Evolutionary conservation across 805 yeast species (phyloP).

Genomic region (Jamesozyma gamospora): DNA sequence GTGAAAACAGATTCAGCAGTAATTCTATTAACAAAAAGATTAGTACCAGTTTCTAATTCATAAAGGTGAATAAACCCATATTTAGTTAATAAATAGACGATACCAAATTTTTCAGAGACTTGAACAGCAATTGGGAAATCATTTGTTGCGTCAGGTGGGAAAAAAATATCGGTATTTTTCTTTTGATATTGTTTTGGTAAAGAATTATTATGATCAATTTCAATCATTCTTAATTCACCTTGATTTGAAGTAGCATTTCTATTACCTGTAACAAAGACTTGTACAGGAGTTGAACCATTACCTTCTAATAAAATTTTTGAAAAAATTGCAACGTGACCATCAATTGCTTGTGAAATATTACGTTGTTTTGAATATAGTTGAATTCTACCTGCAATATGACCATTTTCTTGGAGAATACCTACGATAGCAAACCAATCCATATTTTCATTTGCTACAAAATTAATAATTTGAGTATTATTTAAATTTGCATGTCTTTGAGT

Average conservation of each 20-base stretch:
- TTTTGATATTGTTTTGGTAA: slow-evolving; percentile 71
- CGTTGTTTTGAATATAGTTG: slow-evolving; percentile 84
- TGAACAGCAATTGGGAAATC: slow-evolving; percentile 95
- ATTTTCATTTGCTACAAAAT: slow-evolving; percentile 70
- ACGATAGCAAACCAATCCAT: slow-evolving; percentile 90
- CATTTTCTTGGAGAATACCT: slow-evolving; percentile 90
- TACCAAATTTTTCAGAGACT: slow-evolving; percentile 76
- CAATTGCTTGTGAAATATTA: slow-evolving; percentile 91
- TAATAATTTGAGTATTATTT: slow-evolving; percentile 78
- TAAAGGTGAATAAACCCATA: slow-evolving; percentile 93
- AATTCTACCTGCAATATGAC: slow-evolving; percentile 91
- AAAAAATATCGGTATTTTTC: slow-evolving; percentile 84
- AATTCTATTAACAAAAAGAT: slow-evolving; percentile 90
- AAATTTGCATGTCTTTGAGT: slow-evolving; percentile 78
- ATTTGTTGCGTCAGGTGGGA: slow-evolving; percentile 91
- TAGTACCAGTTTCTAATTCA: slow-evolving; percentile 86
- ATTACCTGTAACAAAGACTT: slow-evolving; percentile 87
- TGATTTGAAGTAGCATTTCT: slow-evolving; percentile 67
- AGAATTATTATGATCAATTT: slow-evolving; percentile 85
- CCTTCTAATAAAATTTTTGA: slow-evolving; percentile 67
- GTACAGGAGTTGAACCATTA: slow-evolving; percentile 57
- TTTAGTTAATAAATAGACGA: slow-evolving; percentile 83
- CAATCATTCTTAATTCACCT: slow-evolving; percentile 82
- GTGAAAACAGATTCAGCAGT: slow-evolving; percentile 94
- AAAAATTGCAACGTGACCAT: slow-evolving; percentile 93